Conservation (phyloP, 768 basidiomycete species). For the Hygrocybe punicea region DNA sequence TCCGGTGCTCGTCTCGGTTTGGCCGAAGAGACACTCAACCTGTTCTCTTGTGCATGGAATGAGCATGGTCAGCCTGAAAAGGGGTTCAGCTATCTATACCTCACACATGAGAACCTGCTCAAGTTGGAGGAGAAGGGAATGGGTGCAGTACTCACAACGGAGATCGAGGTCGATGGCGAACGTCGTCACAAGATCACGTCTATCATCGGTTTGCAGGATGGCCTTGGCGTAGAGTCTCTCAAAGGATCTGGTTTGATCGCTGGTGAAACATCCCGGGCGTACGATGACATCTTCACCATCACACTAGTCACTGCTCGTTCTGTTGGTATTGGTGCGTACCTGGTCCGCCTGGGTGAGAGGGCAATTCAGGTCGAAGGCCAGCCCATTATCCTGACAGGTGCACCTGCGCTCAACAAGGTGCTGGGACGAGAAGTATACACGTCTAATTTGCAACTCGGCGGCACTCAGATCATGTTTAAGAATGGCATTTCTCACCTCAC, state of each 20-base stretch:
- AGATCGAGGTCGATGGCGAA: slow-evolving; percentile 85
- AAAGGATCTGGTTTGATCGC: slow-evolving; percentile 97
- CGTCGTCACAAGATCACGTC: slow-evolving; percentile 91
- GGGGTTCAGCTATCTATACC: slow-evolving; percentile 93
- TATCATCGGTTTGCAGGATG: slow-evolving; percentile 95
- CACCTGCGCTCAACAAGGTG: slow-evolving; percentile 95
- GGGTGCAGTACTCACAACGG: slow-evolving; percentile 72
- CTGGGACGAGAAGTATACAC: slow-evolving; percentile 98
- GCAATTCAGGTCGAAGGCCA: slow-evolving; percentile 99
- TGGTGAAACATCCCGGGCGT: slow-evolving; percentile 96
- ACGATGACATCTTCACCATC: slow-evolving; percentile 99
- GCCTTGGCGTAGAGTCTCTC: slow-evolving; percentile 93
- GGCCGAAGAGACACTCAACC: slow-evolving; percentile 83
- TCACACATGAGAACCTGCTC: slow-evolving; percentile 87
- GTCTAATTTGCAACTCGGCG: slow-evolving; percentile 96
- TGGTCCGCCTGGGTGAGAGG: slow-evolving; percentile 95
- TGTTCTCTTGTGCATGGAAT: slow-evolving; percentile 93
- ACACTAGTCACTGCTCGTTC: slow-evolving; percentile 98
- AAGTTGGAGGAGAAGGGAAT: slow-evolving; percentile 85
- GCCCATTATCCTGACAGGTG: slow-evolving; percentile 98
- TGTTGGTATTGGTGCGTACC: slow-evolving; percentile 98
- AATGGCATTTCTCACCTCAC: slow-evolving; percentile 98
- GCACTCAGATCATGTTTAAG: slow-evolving; percentile 99
- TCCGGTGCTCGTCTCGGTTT: slow-evolving; percentile 96
- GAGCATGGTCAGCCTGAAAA: slow-evolving; percentile 82